Conservation (phyloP, 345 rosid genomes). For the Luvunga scandens region DNA sequence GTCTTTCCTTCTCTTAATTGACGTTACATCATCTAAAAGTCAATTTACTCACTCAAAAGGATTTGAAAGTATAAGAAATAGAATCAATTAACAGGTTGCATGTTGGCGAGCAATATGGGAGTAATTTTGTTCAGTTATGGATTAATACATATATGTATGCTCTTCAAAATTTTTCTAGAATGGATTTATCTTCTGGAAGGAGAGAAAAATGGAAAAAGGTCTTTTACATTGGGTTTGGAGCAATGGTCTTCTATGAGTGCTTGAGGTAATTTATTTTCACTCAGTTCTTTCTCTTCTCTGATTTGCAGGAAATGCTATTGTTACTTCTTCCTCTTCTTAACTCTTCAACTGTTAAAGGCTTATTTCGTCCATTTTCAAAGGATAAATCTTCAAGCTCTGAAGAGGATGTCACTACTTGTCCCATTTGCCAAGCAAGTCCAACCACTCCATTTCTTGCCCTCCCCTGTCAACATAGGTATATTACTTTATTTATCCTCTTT, state of each 20-base stretch:
- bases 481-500: not conserved
- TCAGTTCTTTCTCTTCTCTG: constrained; percentile 10
- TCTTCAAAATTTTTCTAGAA: not conserved
- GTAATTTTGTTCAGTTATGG: not conserved
- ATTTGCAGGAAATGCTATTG: constrained; percentile 85
- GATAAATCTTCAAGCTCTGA: constrained; percentile 61
- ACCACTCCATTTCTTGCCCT: constrained; percentile 84
- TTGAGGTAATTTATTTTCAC: not conserved
- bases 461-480: constrained; percentile 93
- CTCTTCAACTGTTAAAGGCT: constrained; percentile 70
- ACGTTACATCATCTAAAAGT: not conserved
- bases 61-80: not conserved
- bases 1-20: constrained; percentile 12
- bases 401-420: constrained; percentile 62
- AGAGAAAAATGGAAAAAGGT: not conserved
- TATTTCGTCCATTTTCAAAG: constrained; percentile 82
- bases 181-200: not conserved
- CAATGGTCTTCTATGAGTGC: not conserved
- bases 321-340: constrained; percentile 97
- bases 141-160: not conserved
- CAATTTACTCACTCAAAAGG: not conserved
- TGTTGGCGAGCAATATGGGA: not conserved
- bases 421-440: constrained; percentile 78
- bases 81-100: not conserved
- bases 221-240: not conserved